Evolutionary conservation across 108 stramenopile genomes (phyloP).

Genomic region (Cyclotella kingstonii): DNA sequence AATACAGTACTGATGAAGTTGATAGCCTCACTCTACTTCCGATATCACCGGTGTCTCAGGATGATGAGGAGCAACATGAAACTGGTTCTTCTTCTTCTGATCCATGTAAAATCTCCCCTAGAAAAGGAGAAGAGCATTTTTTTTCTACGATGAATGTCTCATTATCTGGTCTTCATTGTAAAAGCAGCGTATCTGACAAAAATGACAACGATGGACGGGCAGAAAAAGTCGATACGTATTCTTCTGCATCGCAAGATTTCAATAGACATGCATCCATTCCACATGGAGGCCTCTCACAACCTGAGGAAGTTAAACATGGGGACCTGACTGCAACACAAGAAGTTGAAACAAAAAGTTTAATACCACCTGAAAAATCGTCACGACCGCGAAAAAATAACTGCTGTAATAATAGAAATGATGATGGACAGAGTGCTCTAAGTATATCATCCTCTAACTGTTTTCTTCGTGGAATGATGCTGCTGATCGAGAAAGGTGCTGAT

Average conservation of each 20-base stretch:
- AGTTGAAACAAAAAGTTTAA: no score
- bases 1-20: conserved; percentile 22
- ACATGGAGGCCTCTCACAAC: not conserved
- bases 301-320: not conserved
- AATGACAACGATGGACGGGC: no score
- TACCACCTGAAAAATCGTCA: not conserved
- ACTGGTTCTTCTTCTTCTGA: not conserved
- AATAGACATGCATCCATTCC: not conserved
- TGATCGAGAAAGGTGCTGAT: conserved; percentile 31
- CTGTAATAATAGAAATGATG: no score
- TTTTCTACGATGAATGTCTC: no score
- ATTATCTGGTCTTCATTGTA: no score
- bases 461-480: conserved; percentile 26
- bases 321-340: conserved; percentile 20
- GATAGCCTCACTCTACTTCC: conserved; percentile 1
- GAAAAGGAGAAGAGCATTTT: not conserved
- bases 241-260: no score
- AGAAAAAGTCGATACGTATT: no score
- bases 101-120: not conserved
- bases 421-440: conserved; percentile 21
- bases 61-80: conserved; percentile 4
- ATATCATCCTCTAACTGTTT: conserved; percentile 26
- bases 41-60: conserved; percentile 21
- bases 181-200: not conserved
- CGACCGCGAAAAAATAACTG: not conserved